phyloP scores from a whole-genome alignment of 257 asterid species.

The Oldenlandia corymbosa region DNA sequence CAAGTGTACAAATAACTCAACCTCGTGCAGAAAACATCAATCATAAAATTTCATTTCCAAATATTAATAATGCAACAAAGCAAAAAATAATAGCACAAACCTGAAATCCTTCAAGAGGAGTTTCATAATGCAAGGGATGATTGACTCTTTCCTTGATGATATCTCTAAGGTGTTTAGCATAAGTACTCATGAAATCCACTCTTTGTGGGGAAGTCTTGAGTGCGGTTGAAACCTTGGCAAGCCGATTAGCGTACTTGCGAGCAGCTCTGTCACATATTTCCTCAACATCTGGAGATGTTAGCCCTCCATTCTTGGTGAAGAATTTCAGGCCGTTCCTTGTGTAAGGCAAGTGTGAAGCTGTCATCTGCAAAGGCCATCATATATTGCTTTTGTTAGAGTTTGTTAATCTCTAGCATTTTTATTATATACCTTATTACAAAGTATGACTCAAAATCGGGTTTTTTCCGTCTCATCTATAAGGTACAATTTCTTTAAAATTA shows the following conservation, averaged over 20 bases:
- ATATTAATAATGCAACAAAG: no score
- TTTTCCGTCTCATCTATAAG: no score
- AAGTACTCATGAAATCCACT: slow-evolving; percentile 75
- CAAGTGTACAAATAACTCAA: not conserved
- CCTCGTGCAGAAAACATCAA: not conserved
- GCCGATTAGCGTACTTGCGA: slow-evolving; percentile 61
- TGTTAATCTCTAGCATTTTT: no score
- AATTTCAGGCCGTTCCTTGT: slow-evolving; percentile 85
- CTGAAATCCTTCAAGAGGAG: slow-evolving; percentile 81
- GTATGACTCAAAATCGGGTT: no score
- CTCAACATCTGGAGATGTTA: slow-evolving; percentile 75
- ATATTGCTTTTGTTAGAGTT: no score
- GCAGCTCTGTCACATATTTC: slow-evolving; percentile 75
- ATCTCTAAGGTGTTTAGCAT: slow-evolving; percentile 61
- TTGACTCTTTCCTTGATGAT: slow-evolving; percentile 67
- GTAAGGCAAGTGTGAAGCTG: slow-evolving; percentile 93
- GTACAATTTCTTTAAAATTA: no score
- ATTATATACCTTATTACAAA: no score
- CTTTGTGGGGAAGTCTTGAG: slow-evolving; percentile 32
- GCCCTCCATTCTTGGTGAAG: slow-evolving; percentile 78
- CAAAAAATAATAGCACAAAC: slow-evolving; percentile 18
- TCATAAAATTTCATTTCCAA: not conserved
- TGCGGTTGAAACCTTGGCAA: slow-evolving; percentile 51
- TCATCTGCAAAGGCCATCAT: slow-evolving; percentile 73
- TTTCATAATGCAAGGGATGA: slow-evolving; percentile 65